Conservation (phyloP, 441 rosid genomes). For the Bruguiera hainesii region DNA sequence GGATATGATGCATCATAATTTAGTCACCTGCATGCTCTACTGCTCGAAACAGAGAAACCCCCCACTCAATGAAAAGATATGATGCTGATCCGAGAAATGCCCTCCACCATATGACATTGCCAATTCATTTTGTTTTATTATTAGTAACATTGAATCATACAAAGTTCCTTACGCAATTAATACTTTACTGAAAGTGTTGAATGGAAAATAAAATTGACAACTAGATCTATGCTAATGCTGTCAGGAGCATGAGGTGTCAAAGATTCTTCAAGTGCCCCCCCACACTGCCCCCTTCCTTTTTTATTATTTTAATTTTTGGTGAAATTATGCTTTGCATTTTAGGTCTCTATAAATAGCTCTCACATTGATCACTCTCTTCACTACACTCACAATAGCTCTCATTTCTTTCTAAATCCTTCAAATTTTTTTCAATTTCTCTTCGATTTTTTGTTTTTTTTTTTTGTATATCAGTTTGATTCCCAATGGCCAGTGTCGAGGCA, state of each 20-base stretch:
- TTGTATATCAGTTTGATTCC: not conserved
- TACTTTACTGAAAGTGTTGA: too few relatives aligned
- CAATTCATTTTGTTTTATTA: not conserved
- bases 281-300: not conserved
- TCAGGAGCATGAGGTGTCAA: not conserved
- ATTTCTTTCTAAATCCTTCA: not conserved
- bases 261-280: conserved; percentile 23
- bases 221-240: not conserved
- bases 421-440: not conserved
- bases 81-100: conserved; percentile 30
- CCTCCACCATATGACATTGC: conserved; percentile 28
- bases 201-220: not conserved
- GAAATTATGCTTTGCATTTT: conserved; percentile 6
- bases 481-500: conserved; percentile 63
- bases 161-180: not conserved
- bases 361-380: conserved; percentile 12
- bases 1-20: conserved; percentile 32
- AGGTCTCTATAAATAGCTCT: conserved; percentile 38
- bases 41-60: conserved; percentile 3
- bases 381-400: conserved; percentile 16
- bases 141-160: not conserved
- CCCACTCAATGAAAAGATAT: conserved; percentile 25
- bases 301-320: not conserved
- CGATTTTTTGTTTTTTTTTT: not conserved
- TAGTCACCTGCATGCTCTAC: not conserved